Percentiles rank a stretch among this genome's conserved stretches.
These are phyloP conservation scores for Immersiella caudata DNA, from an alignment of 495 filamentous ascomycete genomes.

Conservation along the genomic window DNA sequence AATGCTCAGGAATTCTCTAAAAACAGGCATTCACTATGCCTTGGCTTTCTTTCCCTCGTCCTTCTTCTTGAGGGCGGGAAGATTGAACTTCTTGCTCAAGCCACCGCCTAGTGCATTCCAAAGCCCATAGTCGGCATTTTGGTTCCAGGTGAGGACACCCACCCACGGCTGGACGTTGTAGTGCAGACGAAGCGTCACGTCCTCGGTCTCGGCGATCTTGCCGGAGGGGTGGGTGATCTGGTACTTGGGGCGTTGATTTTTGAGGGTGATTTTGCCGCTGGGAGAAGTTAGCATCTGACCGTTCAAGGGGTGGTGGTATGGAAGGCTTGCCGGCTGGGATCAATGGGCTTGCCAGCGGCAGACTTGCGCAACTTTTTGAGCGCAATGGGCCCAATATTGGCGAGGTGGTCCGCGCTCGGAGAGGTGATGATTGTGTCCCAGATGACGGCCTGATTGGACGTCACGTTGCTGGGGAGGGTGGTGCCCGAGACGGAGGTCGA, in stretches of 20 bases:
- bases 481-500: slow-evolving; percentile 40
- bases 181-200: slow-evolving; percentile 77
- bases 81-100: slow-evolving; percentile 66
- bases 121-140: slow-evolving; percentile 57
- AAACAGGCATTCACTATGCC: not conserved
- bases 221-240: slow-evolving; percentile 86
- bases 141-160: slow-evolving; percentile 79
- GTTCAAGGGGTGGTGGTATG: not conserved
- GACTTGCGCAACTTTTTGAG: slow-evolving; percentile 57
- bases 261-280: slow-evolving; percentile 69
- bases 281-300: slow-evolving; percentile 1
- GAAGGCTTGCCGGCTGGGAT: slow-evolving; percentile 49
- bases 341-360: slow-evolving; percentile 54
- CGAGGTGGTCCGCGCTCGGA: slow-evolving; percentile 59
- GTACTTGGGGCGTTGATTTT: slow-evolving; percentile 87
- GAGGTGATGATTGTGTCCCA: slow-evolving; percentile 93
- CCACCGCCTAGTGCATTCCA: slow-evolving; percentile 67
- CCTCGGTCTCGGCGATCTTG: slow-evolving; percentile 64
- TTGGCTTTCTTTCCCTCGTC: slow-evolving; percentile 29
- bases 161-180: slow-evolving; percentile 99
- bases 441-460: slow-evolving; percentile 76
- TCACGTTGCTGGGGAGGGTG: slow-evolving; percentile 38
- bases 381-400: slow-evolving; percentile 53
- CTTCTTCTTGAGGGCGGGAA: slow-evolving; percentile 74
- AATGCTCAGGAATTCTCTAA: not conserved